Conservation (phyloP, 495 filamentous ascomycete genomes). For the Xylaria sp. region DNA sequence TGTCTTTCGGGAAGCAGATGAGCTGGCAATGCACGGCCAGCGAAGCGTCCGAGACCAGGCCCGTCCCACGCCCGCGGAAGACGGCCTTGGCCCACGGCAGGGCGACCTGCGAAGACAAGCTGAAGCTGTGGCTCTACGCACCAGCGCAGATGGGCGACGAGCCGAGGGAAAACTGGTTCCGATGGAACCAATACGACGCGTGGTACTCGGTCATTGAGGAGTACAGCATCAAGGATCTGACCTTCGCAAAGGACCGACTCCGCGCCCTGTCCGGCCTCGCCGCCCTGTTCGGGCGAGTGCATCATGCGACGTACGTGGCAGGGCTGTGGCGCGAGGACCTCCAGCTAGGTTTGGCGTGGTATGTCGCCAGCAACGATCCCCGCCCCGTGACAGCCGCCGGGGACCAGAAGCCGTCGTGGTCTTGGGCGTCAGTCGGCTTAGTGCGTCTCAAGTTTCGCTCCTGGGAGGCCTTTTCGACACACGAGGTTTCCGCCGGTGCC, state of each 20-base stretch:
- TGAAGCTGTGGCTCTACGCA: constrained; percentile 30
- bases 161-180: constrained; percentile 1
- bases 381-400: neutral
- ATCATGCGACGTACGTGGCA: constrained; percentile 31
- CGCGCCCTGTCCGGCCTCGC: constrained; percentile 6
- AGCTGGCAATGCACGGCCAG: constrained; percentile 28
- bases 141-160: neutral
- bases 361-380: constrained; percentile 31
- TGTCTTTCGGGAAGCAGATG: constrained; percentile 33
- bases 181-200: constrained; percentile 26
- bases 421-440: constrained; percentile 35
- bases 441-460: constrained; percentile 28
- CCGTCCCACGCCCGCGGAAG: neutral
- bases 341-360: constrained; percentile 32
- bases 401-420: constrained; percentile 31
- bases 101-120: constrained; percentile 14
- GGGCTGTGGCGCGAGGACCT: constrained; percentile 37
- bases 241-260: constrained; percentile 23
- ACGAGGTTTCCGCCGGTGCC: neutral
- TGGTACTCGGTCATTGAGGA: constrained; percentile 29
- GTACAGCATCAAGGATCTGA: constrained; percentile 27
- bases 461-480: constrained; percentile 3
- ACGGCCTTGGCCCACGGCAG: neutral
- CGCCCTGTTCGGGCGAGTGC: constrained; percentile 17
- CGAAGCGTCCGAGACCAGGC: constrained; percentile 27